Evolutionary conservation across 1,139 yeast genomes (phyloP).

Genomic region (Debaryomyces nepalensis): DNA sequence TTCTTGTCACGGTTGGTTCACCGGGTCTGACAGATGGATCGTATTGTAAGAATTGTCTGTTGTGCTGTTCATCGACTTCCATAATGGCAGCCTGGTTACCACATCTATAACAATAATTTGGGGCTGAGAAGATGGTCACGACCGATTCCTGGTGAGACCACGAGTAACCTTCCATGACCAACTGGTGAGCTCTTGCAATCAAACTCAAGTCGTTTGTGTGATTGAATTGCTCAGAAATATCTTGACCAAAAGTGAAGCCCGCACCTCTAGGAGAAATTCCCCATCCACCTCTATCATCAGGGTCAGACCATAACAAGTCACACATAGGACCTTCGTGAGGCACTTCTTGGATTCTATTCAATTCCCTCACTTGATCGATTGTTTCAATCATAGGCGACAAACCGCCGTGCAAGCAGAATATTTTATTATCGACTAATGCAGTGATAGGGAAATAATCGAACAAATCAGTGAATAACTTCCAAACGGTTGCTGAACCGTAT

Average conservation of each 20-base stretch:
- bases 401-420: conserved; percentile 97
- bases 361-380: conserved; percentile 84
- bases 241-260: conserved; percentile 73
- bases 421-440: conserved; percentile 86
- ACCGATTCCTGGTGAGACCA: conserved; percentile 87
- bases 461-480: conserved; percentile 76
- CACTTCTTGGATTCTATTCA: conserved; percentile 91
- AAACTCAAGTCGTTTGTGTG: conserved; percentile 84
- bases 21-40: conserved; percentile 96
- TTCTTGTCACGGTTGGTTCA: conserved; percentile 92
- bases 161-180: conserved; percentile 93
- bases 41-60: conserved; percentile 88
- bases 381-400: conserved; percentile 91
- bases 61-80: conserved; percentile 95
- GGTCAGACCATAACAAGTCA: conserved; percentile 96
- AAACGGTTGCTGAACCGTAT: conserved; percentile 93
- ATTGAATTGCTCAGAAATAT: conserved; percentile 67
- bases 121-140: conserved; percentile 98
- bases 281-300: conserved; percentile 97
- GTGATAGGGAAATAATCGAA: conserved; percentile 95
- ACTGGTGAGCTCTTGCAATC: conserved; percentile 96
- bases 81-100: conserved; percentile 99
- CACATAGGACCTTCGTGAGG: conserved; percentile 99
- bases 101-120: conserved; percentile 95
- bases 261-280: conserved; percentile 98